Base-by-base conservation (phyloP, 2,329 filamentous ascomycete genomes). In the Scedosporium dehoogii region DNA sequence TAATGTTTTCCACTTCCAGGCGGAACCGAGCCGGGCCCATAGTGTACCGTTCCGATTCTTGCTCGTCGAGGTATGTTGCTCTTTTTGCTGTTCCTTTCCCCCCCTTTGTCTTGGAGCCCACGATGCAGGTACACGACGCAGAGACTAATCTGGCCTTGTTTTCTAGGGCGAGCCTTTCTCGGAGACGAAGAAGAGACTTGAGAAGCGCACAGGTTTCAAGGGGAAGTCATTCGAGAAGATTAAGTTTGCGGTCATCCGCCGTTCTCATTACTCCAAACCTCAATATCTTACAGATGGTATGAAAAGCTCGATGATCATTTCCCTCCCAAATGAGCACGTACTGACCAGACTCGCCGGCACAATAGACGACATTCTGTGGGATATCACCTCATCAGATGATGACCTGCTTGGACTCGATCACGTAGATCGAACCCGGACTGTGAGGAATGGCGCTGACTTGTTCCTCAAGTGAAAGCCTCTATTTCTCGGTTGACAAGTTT, bases 211-310 rank as follows among this genome's bases (percentile, higher is more conserved):
- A 0, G 92, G 92, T 27, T 87, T 99, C 76, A 97, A 97, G 76
- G 96, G 94, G 74, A 99, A 99, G 80, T 91, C 91, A 67, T 92
- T 99, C 68, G 93, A 99, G 75, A 97, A 97, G 81, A 94, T 99
- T 75, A 97, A 96, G 75, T 97, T 99, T 78, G 90, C 92, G 6
- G 76, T 96, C 38, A 83, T 97, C 60, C 80, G 86, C 73, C 81
- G 89, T 72, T 81, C 85, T 60, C 79, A 80, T 51, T 96, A 90
- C 74, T 86, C 89, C 46, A 91, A 89, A 70, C 89, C 92, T 27
- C 83, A 85, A 64, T 96, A 96, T 76, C 79, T 99, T 57, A 86
- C 88, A 67, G 94, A 97, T 76, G 92, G 93, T 96, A 78, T 80
- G 87, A 38, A 38, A 38, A 12, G 9, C 33, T 4, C 4, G 10